Base-by-base conservation (phyloP, 208 protist genomes). In the Acanthamoeba triangularis region DNA sequence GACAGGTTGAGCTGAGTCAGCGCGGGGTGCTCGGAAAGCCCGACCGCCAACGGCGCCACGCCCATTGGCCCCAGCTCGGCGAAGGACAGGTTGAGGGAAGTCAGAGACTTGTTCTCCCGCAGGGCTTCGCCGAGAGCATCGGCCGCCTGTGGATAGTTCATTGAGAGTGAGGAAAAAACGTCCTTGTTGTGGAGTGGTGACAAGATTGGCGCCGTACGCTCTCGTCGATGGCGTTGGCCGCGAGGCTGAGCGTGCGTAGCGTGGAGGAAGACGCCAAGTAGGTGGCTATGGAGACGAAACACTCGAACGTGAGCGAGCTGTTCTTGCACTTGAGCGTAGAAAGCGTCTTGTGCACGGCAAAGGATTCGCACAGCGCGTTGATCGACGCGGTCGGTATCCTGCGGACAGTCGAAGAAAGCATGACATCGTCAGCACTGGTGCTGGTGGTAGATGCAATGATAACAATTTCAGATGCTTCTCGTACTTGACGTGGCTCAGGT, bases 61-160 rank as follows among this genome's bases (percentile, higher is more conserved):
- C 47, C 80, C n/a, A 37, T 35, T 1, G 44, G 47, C 16, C 49
- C 49, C 49, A 88, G 44, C 30, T 33, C 14, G 28, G 80, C 63
- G 35, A 25, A 93, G 20, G 87, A 59, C 13, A 93, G 41, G 87
- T 93, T 93, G 35, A 93, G 65, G 0, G 59, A 76, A 0, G 59
- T 93, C 7, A 93, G n/a, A 28, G 59, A 93, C 4, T 16, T 28
- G 37, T 78, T 93, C 28, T 78, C 63, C 14, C 56, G 49, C 11
- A 93, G 25, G 14, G 87, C 87, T 72, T 76, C 87, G 11, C 87
- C 87, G 5, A 93, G 35, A 2, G 87, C 56, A 14, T 93, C 87
- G 14, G 87, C 87, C 23, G 87, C 56, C 80, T 88, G 52, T 28
- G 56, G 20, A 63, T 63, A 6, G 44, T 47, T 47, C 5, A 47